Evolutionary conservation across 345 rosid genomes (phyloP).

Genomic region (Eucalyptus pauciflora): DNA sequence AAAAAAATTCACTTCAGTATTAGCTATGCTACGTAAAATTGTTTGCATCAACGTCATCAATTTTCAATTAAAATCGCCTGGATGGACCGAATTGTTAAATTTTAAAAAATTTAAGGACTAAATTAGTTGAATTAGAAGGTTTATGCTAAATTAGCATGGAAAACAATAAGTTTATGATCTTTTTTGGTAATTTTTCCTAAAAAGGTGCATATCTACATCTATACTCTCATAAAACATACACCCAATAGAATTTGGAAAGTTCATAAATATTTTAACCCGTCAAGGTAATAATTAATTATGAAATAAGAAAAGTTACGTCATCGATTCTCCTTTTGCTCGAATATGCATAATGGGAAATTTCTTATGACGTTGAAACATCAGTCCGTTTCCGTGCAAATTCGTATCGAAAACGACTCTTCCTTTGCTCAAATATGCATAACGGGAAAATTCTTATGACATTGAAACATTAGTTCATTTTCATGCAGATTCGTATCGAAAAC

Average conservation of each 20-base stretch:
- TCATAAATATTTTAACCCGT: not conserved
- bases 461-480: too few species aligned
- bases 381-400: fast-evolving
- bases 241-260: not conserved
- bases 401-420: not conserved
- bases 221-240: not conserved
- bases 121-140: fast-evolving
- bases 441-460: too few species aligned
- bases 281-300: not conserved
- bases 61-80: fast-evolving
- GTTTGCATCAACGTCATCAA: not conserved
- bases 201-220: not conserved
- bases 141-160: fast-evolving
- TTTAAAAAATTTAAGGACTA: too few species aligned
- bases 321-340: not conserved
- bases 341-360: not conserved
- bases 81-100: not conserved
- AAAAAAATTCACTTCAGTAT: fast-evolving
- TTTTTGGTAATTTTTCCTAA: too few species aligned
- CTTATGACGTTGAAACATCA: not conserved
- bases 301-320: not conserved
- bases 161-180: not conserved
- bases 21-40: fast-evolving
- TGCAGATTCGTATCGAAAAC: not conserved
- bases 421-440: too few species aligned